Percentiles rank a stretch among this genome's conserved stretches.
Conservation (phyloP, 345 rosid genomes). For the Melaleuca quinquenervia region DNA sequence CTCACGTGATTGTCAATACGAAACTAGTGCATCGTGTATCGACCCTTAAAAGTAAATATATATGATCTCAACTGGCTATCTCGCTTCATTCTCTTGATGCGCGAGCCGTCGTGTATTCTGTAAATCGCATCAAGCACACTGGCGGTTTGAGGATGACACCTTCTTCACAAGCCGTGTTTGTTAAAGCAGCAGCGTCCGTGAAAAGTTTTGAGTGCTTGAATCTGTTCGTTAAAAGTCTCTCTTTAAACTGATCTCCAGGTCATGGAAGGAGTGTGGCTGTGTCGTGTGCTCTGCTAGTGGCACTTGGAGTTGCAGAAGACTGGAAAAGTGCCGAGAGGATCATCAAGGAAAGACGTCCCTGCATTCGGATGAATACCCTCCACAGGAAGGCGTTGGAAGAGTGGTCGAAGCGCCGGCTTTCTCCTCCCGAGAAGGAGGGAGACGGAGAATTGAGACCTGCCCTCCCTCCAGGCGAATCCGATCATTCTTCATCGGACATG, state of each 20-base stretch:
- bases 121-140: too few relatives aligned
- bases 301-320: constrained; percentile 41
- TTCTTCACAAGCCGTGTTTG: not conserved
- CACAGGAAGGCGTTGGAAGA: constrained; percentile 45
- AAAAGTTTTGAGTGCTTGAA: not conserved
- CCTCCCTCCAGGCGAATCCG: not conserved
- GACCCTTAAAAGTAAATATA: not conserved
- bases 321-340: constrained; percentile 56
- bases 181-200: not conserved
- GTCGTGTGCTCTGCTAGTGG: constrained; percentile 52
- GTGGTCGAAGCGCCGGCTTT: constrained; percentile 43
- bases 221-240: not conserved
- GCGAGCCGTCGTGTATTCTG: not conserved
- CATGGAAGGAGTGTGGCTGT: constrained; percentile 79
- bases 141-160: not conserved
- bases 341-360: constrained; percentile 39
- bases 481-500: not conserved
- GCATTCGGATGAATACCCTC: constrained; percentile 36
- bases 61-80: not conserved
- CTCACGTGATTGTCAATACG: not conserved
- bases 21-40: not conserved
- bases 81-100: not conserved
- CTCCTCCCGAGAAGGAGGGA: constrained; percentile 12
- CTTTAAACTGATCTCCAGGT: constrained; percentile 17
- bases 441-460: not conserved